Evolutionary conservation across 2,329 filamentous ascomycete genomes (phyloP), one percentile per base, ranked within the genome.

Genomic region (Phialemonium atrogriseum): DNA sequence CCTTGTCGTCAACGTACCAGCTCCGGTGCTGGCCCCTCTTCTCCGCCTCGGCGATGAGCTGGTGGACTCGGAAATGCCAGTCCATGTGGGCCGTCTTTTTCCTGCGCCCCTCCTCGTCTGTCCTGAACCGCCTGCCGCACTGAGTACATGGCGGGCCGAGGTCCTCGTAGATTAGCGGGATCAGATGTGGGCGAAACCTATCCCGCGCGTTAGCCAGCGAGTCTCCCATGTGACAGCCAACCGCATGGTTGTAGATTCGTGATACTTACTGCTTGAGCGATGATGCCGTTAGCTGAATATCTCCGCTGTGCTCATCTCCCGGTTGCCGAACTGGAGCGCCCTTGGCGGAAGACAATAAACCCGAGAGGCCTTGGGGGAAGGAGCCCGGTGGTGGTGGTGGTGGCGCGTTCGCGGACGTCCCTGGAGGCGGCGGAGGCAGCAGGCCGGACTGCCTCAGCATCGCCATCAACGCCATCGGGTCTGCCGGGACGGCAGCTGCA

Each of bases 1-100:
- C 82, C 61, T 80, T 70, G 61, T 94, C 84, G 49, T 93, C 85
- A 29, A 94, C 79, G 53, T 94, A 95, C 86, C 87, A 96, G 56
- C 86, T 93, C 20, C 91, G 80, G 50, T 93, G 88, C 46, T 93
- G 84, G 19, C 84, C 87, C 39, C 85, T 75, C 53, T 85, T 89
- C 49, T 85, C 79, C 10, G 84, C 80, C 45, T 96, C 89, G 3
- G 79, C 78, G 59, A 93, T 85, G 27, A 87, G 80, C 49, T 88
- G 83, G 50, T 95, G 89, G 15, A 89, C 88, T 35, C 82, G 80
- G 62, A 98, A 98, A 58, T 98, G 91, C 91, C 91, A 98, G 58
- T 98, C 91, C 67, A 98, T 80, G 53, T 98, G 91, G 4, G 81
- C 77, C 15, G 80, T 84, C 62, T 96, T 96, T 64, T 83, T 84